Percentiles rank a stretch among this genome's conserved stretches.
Evolutionary conservation across 2,329 filamentous ascomycete genomes (phyloP).

Genomic region (Cladosporium austrohemisphaericum): DNA sequence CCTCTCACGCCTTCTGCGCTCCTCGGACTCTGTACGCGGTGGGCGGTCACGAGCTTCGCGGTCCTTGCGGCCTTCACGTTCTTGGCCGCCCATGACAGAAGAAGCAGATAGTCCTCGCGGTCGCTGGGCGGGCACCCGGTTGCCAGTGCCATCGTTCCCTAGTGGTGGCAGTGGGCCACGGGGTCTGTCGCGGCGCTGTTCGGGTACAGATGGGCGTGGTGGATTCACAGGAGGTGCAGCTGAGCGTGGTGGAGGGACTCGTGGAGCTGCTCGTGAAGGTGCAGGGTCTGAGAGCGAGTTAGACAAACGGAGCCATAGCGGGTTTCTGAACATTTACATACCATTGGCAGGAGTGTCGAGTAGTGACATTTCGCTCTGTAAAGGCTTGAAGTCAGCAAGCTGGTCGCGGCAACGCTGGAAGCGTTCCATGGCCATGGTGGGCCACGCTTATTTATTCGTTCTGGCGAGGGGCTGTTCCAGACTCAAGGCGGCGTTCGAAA

Average conservation of each 20-base stretch:
- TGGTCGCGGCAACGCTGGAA: constrained; percentile 37
- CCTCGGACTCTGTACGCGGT: constrained; percentile 41
- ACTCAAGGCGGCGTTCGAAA: neutral
- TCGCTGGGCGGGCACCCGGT: constrained; percentile 46
- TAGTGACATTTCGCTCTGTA: constrained; percentile 64
- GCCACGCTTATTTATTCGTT: neutral
- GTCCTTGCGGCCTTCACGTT: constrained; percentile 55
- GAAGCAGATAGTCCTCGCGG: constrained; percentile 76
- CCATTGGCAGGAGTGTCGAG: constrained; percentile 53
- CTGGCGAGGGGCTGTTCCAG: neutral
- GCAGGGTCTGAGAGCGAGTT: neutral
- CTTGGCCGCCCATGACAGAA: constrained; percentile 60
- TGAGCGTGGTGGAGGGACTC: constrained; percentile 43
- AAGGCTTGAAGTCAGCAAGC: constrained; percentile 42
- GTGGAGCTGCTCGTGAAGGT: constrained; percentile 22
- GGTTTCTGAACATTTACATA: constrained; percentile 19
- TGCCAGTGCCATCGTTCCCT: constrained; percentile 41
- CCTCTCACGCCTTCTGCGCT: constrained; percentile 48
- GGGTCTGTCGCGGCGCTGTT: constrained; percentile 52
- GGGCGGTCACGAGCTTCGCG: constrained; percentile 25
- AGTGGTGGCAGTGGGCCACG: constrained; percentile 37
- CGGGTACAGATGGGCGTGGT: constrained; percentile 63
- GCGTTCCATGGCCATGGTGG: constrained; percentile 35
- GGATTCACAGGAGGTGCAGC: constrained; percentile 44
- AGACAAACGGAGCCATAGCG: neutral